These are phyloP conservation scores for Candida sp. DNA, from an alignment of 1,139 yeast genomes.

Conservation along the genomic window DNA sequence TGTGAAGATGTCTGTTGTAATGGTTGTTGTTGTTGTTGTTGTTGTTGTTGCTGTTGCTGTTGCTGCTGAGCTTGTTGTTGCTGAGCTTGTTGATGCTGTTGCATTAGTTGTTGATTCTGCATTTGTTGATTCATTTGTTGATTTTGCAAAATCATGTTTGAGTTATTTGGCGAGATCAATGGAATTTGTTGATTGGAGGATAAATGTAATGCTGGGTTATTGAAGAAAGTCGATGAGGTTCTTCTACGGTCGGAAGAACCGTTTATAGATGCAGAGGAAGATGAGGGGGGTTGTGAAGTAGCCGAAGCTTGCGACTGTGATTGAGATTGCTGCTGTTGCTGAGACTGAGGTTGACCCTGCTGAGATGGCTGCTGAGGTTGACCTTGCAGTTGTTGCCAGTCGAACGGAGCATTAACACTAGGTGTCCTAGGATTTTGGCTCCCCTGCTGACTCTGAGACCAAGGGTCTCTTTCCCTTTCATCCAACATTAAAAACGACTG, in stretches of 20 bases:
- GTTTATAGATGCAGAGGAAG: slow-evolving; percentile 5
- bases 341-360: slow-evolving; percentile 7
- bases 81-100: slow-evolving; percentile 13
- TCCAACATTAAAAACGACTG: slow-evolving; percentile 57
- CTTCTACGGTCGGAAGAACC: slow-evolving; percentile 15
- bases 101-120: slow-evolving; percentile 8
- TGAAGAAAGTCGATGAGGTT: slow-evolving; percentile 36
- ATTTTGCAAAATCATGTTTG: background rate
- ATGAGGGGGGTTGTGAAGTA: slow-evolving; percentile 24
- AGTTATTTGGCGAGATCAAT: slow-evolving; percentile 2
- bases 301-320: background rate
- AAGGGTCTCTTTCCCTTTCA: slow-evolving; percentile 51
- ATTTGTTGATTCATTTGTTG: slow-evolving; percentile 8
- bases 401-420: slow-evolving; percentile 30
- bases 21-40: slow-evolving; percentile 5
- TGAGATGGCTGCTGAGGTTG: slow-evolving; percentile 9
- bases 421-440: slow-evolving; percentile 32
- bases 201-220: slow-evolving; percentile 16
- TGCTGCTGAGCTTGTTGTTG: slow-evolving; percentile 15
- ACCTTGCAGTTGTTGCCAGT: slow-evolving; percentile 20
- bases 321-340: slow-evolving; percentile 7
- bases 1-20: slow-evolving; percentile 7
- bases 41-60: slow-evolving; percentile 13
- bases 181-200: slow-evolving; percentile 8
- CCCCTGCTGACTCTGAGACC: slow-evolving; percentile 22